Evolutionary conservation across 495 filamentous ascomycete species (phyloP).

Genomic region (Stereocaulon alpinum): DNA sequence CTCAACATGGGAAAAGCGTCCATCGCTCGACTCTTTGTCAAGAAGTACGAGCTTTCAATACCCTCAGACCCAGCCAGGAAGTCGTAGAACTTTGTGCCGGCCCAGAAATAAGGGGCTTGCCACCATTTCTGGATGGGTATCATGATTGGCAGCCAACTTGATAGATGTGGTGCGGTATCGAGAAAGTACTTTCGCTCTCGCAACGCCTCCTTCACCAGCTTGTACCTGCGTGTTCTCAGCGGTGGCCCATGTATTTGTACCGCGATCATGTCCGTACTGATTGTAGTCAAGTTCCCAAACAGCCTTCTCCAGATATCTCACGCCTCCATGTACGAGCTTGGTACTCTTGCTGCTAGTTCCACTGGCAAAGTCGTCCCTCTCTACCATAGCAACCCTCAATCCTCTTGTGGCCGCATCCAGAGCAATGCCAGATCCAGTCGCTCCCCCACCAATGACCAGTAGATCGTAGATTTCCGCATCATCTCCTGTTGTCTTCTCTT

Average conservation of each 20-base stretch:
- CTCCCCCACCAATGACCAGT: constrained; percentile 83
- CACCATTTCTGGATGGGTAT: constrained; percentile 92
- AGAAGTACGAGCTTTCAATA: constrained; percentile 93
- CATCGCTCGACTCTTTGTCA: constrained; percentile 87
- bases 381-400: constrained; percentile 86
- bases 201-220: constrained; percentile 86
- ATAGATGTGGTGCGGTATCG: constrained; percentile 91
- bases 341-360: constrained; percentile 96
- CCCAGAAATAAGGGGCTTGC: constrained; percentile 97
- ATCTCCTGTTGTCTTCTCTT: constrained; percentile 8
- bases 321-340: constrained; percentile 93
- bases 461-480: constrained; percentile 62
- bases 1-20: constrained; percentile 98
- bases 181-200: constrained; percentile 93
- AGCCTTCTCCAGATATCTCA: constrained; percentile 93
- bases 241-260: not conserved
- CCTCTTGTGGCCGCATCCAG: constrained; percentile 90
- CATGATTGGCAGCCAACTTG: constrained; percentile 95
- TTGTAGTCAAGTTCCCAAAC: constrained; percentile 94
- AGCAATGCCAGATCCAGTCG: constrained; percentile 86
- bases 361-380: constrained; percentile 86
- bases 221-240: constrained; percentile 46
- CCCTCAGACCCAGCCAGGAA: constrained; percentile 89
- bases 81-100: constrained; percentile 91
- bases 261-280: constrained; percentile 43